Base-by-base conservation (phyloP, 1,284 basidiomycete species). In the Ustilago shanxiensis region DNA sequence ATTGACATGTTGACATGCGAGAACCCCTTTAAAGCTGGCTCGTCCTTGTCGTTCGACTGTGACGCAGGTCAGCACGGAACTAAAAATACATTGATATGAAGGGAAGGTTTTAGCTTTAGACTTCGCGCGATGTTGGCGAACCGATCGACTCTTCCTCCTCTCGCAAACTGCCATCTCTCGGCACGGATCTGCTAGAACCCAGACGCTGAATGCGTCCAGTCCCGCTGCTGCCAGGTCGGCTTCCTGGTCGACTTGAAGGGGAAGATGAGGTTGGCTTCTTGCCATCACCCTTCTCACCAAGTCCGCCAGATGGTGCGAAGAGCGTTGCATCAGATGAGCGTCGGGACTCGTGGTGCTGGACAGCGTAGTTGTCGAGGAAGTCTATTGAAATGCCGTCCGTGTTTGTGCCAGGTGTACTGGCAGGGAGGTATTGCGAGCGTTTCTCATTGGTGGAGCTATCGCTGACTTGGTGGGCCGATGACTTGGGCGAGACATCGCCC, bases 241-340 rank as follows among this genome's bases (percentile, higher is more conserved):
- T 67, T 7, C 47, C 58, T 22, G 60, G 60, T 31, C 64, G 52
- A 44, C 68, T 65, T 5, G 53, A 47, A 47, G 16, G 56, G 55
- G 26, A 50, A 5, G 31, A 57, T 57, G n/a, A 39, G 60, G 20
- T 60, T 60, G 7, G 44, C 33, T 5, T 10, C 24, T n/a, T 51
- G 37, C 55, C 63, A 4, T 76, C 68, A 7, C 20, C 4, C 51
- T 67, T 65, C 29, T 65, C 73, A 3, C 11, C 37, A 37, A 57
- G 31, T 0, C 59, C 57, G 13, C 49, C 37, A 14, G 53, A 50
- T 1, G 66, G 62, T 5, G 68, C 65, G 53, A 73, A 70, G 20
- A 77, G 64, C 0, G 75, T 77, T 0, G 75, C 75, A 29, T 77
- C 75, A 16, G 75, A 77, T 2, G 75, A 77, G 18, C 75, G 62